A percentile compares a stretch with the other conserved stretches of the same genome.
Evolutionary conservation across 768 basidiomycete genomes (phyloP).

Genomic region (Clathrus columnatus): DNA sequence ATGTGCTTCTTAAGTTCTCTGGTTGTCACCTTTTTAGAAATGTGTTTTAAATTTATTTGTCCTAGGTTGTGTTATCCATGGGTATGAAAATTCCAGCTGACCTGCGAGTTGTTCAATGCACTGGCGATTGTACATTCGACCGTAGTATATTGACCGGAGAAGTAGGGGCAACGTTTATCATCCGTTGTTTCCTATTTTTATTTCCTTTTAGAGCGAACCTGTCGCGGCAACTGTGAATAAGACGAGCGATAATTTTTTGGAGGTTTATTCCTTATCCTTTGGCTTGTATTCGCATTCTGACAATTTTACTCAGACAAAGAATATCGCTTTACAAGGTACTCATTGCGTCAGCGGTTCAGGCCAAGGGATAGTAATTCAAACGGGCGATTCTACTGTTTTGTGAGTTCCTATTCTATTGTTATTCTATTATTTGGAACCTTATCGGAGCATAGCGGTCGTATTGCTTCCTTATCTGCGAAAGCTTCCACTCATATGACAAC

Average conservation of each 20-base stretch:
- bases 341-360: conserved; percentile 44
- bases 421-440: conserved; percentile 17
- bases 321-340: conserved; percentile 51
- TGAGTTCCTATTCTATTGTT: conserved; percentile 34
- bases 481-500: conserved; percentile 32
- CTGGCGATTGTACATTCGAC: conserved; percentile 52
- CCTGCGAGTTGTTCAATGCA: conserved; percentile 50
- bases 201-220: conserved; percentile 16
- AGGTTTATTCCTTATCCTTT: neutral
- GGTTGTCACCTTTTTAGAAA: neutral
- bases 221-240: conserved; percentile 23
- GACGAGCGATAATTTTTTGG: conserved; percentile 25
- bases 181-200: conserved; percentile 29
- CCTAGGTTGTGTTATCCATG: conserved; percentile 41
- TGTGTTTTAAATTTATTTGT: neutral
- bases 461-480: conserved; percentile 29
- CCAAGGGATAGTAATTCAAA: conserved; percentile 37
- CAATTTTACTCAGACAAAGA: conserved; percentile 35
- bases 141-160: conserved; percentile 60
- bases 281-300: neutral
- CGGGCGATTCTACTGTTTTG: conserved; percentile 43
- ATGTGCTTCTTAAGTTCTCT: conserved; percentile 4
- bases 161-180: conserved; percentile 27
- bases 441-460: conserved; percentile 24
- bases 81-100: conserved; percentile 70